phyloP scores from a whole-genome alignment of 1,284 basidiomycete genomes.

The Cutaneotrichosporon sp. region DNA sequence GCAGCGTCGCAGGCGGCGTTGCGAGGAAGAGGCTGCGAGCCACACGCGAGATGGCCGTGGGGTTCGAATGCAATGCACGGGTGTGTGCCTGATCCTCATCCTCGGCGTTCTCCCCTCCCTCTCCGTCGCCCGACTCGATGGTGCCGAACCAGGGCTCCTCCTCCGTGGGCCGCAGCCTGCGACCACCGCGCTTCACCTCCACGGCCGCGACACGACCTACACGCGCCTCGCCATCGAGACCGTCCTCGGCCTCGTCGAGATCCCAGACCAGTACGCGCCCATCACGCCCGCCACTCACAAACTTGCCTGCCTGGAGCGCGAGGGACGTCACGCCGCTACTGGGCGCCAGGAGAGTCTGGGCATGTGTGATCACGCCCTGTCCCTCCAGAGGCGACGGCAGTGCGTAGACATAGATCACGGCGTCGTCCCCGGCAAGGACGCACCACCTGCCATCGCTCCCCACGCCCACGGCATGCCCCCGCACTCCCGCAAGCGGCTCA shows the following conservation, averaged over 20 bases:
- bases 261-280: conserved; percentile 47
- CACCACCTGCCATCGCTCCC: conserved; percentile 44
- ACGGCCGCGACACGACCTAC: conserved; percentile 36
- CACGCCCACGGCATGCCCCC: conserved; percentile 36
- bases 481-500: conserved; percentile 36
- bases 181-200: conserved; percentile 33
- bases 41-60: conserved; percentile 38
- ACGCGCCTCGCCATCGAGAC: conserved; percentile 12
- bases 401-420: conserved; percentile 46
- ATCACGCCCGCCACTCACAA: conserved; percentile 41
- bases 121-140: neutral
- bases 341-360: conserved; percentile 44
- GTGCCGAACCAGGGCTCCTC: neutral
- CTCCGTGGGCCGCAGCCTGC: too few relatives aligned
- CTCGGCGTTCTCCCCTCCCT: neutral
- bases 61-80: conserved; percentile 13
- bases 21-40: conserved; percentile 41
- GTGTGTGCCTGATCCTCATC: neutral
- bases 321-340: conserved; percentile 37
- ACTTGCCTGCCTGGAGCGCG: conserved; percentile 34
- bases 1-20: conserved; percentile 22
- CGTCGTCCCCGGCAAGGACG: conserved; percentile 44
- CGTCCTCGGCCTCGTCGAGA: conserved; percentile 26
- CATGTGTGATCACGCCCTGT: conserved; percentile 25
- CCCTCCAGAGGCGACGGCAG: conserved; percentile 26